Percentiles rank a stretch among this genome's conserved stretches.
Evolutionary conservation across 495 filamentous ascomycete genomes (phyloP).

Genomic region (Xylaria intraflava): DNA sequence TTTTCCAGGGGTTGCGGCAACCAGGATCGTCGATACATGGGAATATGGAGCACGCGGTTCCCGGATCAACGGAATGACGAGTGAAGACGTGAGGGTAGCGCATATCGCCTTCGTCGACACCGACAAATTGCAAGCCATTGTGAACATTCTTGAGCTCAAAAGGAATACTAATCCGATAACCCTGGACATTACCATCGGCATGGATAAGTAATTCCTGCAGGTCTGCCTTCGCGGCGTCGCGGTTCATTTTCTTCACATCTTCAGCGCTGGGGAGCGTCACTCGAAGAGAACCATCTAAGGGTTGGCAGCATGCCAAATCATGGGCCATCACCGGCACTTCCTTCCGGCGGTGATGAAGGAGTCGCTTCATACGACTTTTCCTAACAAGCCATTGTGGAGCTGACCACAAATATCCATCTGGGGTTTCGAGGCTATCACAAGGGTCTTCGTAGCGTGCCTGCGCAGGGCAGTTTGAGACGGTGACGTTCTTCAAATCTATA

Average conservation of each 20-base stretch:
- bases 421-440: slow-evolving; percentile 60
- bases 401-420: slow-evolving; percentile 45
- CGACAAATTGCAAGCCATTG: slow-evolving; percentile 89
- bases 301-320: slow-evolving; percentile 33
- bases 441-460: slow-evolving; percentile 64
- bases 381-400: slow-evolving; percentile 75
- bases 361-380: slow-evolving; percentile 53
- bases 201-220: slow-evolving; percentile 22
- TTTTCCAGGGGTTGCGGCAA: slow-evolving; percentile 76
- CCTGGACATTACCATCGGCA: slow-evolving; percentile 24
- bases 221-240: slow-evolving; percentile 24
- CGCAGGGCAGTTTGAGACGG: slow-evolving; percentile 57
- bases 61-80: slow-evolving; percentile 66
- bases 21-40: slow-evolving; percentile 82
- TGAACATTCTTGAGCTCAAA: slow-evolving; percentile 66
- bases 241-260: slow-evolving; percentile 29
- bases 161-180: slow-evolving; percentile 54
- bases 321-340: slow-evolving; percentile 37
- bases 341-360: slow-evolving; percentile 48
- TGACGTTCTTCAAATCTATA: slow-evolving; percentile 54
- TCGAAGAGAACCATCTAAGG: slow-evolving; percentile 36
- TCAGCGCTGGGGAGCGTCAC: slow-evolving; percentile 33
- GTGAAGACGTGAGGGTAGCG: slow-evolving; percentile 91
- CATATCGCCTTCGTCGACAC: slow-evolving; percentile 64
- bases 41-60: slow-evolving; percentile 78